Evolutionary conservation across 108 stramenopile genomes (phyloP).

Genomic region (Fragilaria crotonensis): DNA sequence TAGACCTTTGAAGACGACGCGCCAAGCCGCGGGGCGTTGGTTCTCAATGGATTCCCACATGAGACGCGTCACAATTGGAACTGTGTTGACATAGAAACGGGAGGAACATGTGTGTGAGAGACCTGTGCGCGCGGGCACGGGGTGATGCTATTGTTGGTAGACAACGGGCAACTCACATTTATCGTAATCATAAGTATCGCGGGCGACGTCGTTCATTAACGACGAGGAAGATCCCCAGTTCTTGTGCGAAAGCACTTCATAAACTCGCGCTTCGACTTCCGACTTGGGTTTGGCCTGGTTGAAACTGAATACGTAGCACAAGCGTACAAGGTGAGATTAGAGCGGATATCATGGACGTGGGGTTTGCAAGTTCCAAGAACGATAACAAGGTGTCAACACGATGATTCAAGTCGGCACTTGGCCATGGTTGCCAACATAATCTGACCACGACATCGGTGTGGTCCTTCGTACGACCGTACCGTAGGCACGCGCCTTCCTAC

Average conservation of each 20-base stretch:
- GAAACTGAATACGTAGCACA: constrained; percentile 48
- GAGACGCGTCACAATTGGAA: constrained; percentile 52
- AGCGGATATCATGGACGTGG: too few species aligned
- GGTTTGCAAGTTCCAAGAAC: too few species aligned
- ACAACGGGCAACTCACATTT: constrained; percentile 36
- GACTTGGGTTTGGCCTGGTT: constrained; percentile 90
- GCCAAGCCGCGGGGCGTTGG: constrained; percentile 82
- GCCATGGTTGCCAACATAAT: too few species aligned
- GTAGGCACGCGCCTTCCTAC: too few species aligned
- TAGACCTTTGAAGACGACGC: constrained; percentile 86
- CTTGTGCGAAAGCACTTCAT: constrained; percentile 96
- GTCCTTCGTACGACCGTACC: too few species aligned
- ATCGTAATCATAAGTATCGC: constrained; percentile 90
- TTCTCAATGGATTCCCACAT: constrained; percentile 86
- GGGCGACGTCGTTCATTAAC: constrained; percentile 92
- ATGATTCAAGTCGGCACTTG: too few species aligned
- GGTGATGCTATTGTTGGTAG: not conserved
- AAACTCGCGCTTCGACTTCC: constrained; percentile 91
- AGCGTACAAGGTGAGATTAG: too few species aligned
- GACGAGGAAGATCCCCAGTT: constrained; percentile 97
- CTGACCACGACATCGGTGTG: too few species aligned
- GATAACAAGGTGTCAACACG: too few species aligned
- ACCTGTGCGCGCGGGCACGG: not conserved
- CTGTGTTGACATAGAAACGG: too few species aligned
- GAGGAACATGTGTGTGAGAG: too few species aligned